Evolutionary conservation across 495 filamentous ascomycete species (phyloP), one percentile per base, ranked within the genome.

Genomic region (Xylaria telfairii): DNA sequence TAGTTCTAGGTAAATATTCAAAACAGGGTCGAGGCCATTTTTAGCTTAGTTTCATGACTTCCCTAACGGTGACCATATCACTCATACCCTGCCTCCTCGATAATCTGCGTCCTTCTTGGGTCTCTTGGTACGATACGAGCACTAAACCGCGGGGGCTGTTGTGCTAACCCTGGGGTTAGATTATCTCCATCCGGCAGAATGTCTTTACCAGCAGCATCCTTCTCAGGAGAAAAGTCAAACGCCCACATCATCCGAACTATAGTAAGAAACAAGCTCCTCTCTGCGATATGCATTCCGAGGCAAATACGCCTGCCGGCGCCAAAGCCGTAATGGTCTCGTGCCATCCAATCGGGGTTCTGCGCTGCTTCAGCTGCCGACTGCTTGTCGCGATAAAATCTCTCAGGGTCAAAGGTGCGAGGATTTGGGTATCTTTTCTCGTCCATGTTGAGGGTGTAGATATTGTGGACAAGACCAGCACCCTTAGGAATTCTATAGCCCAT

Each of bases 281-380:
- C 88, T 0, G 90, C 90, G 2, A 91, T 74, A 53, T 87, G 79
- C 3, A 86, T 85, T 0, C 89, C 90, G 1, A 86, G 84, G 71
- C 90, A 92, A 26, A 88, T 81, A 1, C 90, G 81, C 2, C 89
- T 82, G 0, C 90, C 90, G 5, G 85, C 87, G 1, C 90, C 89
- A 71, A 89, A 91, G 0, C 78, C 80, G 41, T 83, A 81, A 56
- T 83, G 81, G 57, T 84, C 84, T 10, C 47, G 47, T 9, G 7
- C 7, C n/a, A 3, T 10, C 8, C n/a, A 51, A 24, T 51, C n/a
- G 24, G 47, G 47, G 47, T 51, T 51, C 21, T 51, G 47, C n/a
- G 47, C 47, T 9, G 47, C 47, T 51, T 51, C 47, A 24, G 47
- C n/a, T 51, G 47, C 47, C 12, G 47, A 51, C 47, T 51, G 47